phyloP scores from a whole-genome alignment of 805 yeast species.

The Kuraishia ogatae region DNA sequence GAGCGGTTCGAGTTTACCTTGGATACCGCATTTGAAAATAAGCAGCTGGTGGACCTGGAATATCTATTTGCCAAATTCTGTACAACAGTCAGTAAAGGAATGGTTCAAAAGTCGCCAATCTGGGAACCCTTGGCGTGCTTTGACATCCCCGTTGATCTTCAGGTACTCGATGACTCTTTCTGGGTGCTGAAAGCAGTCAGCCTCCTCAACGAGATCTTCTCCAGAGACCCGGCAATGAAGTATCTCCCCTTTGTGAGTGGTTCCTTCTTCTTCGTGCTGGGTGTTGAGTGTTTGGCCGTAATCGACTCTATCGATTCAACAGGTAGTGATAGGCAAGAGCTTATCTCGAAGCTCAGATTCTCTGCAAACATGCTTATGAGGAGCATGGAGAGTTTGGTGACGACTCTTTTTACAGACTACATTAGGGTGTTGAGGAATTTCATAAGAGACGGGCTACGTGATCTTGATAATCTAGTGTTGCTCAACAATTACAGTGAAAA shows the following conservation, averaged over 20 bases:
- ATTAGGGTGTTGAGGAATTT: background rate
- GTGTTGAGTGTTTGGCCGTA: conserved; percentile 4
- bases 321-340: background rate
- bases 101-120: background rate
- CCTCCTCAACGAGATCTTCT: background rate
- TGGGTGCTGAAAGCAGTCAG: conserved; percentile 1
- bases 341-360: background rate
- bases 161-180: background rate
- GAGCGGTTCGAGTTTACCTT: background rate
- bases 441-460: conserved; percentile 4
- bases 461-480: conserved; percentile 4
- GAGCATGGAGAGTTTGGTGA: background rate
- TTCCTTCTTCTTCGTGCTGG: conserved; percentile 4
- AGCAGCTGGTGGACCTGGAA: background rate
- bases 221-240: background rate
- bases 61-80: background rate
- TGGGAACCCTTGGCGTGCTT: conserved; percentile 1
- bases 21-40: background rate
- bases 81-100: background rate
- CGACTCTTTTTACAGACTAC: background rate
- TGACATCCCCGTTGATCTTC: background rate
- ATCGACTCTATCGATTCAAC: conserved; percentile 2
- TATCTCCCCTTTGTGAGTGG: background rate
- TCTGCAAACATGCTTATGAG: background rate
- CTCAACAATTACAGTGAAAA: conserved; percentile 4